Percentiles rank a stretch among this genome's conserved stretches.
phyloP scores from a whole-genome alignment of 441 rosid genomes.

The Viola pubescens region DNA sequence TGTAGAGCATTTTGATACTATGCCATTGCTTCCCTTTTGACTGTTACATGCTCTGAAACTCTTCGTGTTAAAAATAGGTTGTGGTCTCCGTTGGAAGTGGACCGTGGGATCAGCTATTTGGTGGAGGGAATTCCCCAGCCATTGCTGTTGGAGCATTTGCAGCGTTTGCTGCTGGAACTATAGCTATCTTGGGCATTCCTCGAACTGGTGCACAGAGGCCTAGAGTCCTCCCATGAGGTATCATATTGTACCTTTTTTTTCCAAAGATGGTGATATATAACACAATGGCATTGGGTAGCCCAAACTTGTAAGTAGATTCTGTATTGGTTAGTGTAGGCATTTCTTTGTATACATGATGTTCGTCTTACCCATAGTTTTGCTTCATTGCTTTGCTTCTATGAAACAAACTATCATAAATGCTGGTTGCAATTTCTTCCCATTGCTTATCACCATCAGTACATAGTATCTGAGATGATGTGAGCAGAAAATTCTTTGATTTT shows the following conservation, averaged over 20 bases:
- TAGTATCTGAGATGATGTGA: slow-evolving; percentile 1
- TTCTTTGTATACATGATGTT: slow-evolving; percentile 2
- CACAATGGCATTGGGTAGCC: slow-evolving; percentile 10
- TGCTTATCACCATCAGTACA: slow-evolving; percentile 2
- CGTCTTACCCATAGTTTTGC: neutral
- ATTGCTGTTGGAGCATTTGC: slow-evolving; percentile 76
- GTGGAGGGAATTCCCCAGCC: slow-evolving; percentile 93
- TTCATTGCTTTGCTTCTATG: neutral
- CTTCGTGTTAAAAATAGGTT: slow-evolving; percentile 35
- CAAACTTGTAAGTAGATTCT: slow-evolving; percentile 23
- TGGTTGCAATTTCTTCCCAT: slow-evolving; percentile 13
- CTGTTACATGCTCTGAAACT: neutral
- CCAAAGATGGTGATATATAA: slow-evolving; percentile 12
- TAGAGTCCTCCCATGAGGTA: slow-evolving; percentile 52
- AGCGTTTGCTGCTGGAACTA: slow-evolving; percentile 59
- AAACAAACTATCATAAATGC: slow-evolving; percentile 13
- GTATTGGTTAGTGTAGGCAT: slow-evolving; percentile 20
- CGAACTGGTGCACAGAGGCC: slow-evolving; percentile 62
- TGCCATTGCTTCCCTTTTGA: slow-evolving; percentile 9
- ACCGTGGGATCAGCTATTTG: slow-evolving; percentile 93
- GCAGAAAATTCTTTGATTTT: slow-evolving; percentile 12
- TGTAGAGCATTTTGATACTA: neutral
- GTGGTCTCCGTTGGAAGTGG: slow-evolving; percentile 87
- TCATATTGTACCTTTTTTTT: slow-evolving; percentile 22
- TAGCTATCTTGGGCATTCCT: slow-evolving; percentile 85